phyloP scores from a whole-genome alignment of 2,329 filamentous ascomycete genomes.

The Aspergillus sp. region DNA sequence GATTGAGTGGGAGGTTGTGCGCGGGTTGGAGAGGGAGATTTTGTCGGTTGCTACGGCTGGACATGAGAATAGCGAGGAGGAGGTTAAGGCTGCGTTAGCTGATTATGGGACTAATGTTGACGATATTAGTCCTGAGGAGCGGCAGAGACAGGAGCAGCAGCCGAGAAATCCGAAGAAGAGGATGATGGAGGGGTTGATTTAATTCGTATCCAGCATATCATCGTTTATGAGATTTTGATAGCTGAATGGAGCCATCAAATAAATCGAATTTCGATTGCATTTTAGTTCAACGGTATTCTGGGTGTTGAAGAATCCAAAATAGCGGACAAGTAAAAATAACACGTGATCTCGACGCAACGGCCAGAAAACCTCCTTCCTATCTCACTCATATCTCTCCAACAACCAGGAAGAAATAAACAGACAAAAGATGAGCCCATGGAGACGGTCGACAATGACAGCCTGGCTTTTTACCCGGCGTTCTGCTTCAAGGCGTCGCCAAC shows the following conservation, averaged over 20 bases:
- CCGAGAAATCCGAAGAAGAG: constrained; percentile 42
- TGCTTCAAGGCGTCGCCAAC: constrained; percentile 57
- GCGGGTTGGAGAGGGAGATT: constrained; percentile 74
- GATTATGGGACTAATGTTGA: constrained; percentile 30
- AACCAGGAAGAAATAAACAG: background rate
- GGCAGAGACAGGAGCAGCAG: constrained; percentile 28
- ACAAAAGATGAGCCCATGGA: constrained; percentile 23
- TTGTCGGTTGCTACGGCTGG: constrained; percentile 75
- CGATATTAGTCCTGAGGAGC: constrained; percentile 34
- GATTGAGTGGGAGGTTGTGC: constrained; percentile 64
- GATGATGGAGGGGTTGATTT: constrained; percentile 34
- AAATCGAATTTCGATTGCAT: background rate
- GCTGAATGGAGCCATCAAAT: background rate
- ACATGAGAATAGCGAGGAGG: constrained; percentile 46
- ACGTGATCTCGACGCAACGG: background rate
- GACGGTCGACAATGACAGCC: constrained; percentile 16
- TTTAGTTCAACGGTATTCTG: no score
- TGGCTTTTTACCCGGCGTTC: constrained; percentile 50
- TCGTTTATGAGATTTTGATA: background rate
- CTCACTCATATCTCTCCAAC: background rate
- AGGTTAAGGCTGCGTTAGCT: constrained; percentile 20
- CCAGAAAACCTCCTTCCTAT: background rate
- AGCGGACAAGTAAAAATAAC: background rate
- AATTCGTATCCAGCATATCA: background rate
- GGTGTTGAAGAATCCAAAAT: no score